Base-by-base conservation (phyloP, 192 early-diverging fungal species). In the Backusella tuberculispora region DNA sequence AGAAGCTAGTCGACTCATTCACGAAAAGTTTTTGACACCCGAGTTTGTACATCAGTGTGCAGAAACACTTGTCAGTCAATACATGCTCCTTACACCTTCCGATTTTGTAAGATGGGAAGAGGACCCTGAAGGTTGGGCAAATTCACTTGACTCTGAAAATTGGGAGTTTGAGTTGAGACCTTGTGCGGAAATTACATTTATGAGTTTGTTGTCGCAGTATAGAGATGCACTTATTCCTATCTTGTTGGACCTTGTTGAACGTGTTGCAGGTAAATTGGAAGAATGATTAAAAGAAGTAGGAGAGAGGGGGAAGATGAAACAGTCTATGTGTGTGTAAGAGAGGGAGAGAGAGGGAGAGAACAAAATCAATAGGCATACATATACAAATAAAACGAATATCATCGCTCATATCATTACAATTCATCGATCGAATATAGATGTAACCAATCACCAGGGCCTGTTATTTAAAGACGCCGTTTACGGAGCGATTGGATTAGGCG, bases 31-130 rank as follows among this genome's bases (percentile, higher is more conserved):
- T 34, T 79, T 97, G 72, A 93, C 92, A 0, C 85, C 90, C 5
- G 85, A 82, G 1, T 93, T 93, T 75, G 89, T 95, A 4, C 76
- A 80, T 38, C 80, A 81, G 38, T 88, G 88, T 70, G 85, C 88
- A n/a, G 87, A 95, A 75, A 84, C 87, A 17, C 82, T 98, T 17
- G 88, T 97, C 24, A 85, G 88, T 12, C 84, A 88, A 72, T 96
- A 94, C 43, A 81, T 98, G 74, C 80, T 90, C 17, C 80, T 95
- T 7, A 88, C 85, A 50, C 81, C 85, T 10, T 83, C 85, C 13
- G 95, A 97, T 80, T 78, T 95, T 68, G 85, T 85, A 38, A 78
- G 79, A 69, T 98, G 96, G 96, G 89, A 92, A 50, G 89, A 92
- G 6, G 90, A 91, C 74, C 94, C 97, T 5, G 97, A 98, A 81